Conservation (phyloP, 2,329 filamentous ascomycete species). For the Hypoxylon sp. region DNA sequence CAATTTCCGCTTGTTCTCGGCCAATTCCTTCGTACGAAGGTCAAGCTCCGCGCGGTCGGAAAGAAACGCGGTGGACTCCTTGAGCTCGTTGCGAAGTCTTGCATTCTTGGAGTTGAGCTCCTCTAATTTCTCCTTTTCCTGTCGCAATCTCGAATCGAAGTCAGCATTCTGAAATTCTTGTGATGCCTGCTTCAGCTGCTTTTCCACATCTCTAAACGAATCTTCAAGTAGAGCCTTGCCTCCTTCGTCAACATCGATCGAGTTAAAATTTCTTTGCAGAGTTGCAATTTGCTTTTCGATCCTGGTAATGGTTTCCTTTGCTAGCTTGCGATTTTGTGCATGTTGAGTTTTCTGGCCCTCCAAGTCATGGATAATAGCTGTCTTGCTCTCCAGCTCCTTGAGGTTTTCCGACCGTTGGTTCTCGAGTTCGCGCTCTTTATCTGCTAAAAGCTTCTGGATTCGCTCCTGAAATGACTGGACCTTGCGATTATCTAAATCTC, state of each 20-base stretch:
- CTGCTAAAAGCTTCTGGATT: constrained; percentile 77
- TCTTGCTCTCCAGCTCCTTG: constrained; percentile 79
- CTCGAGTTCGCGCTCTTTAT: constrained; percentile 84
- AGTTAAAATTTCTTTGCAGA: constrained; percentile 75
- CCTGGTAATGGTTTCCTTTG: constrained; percentile 76
- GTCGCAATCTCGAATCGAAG: constrained; percentile 77
- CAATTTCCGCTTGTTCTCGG: constrained; percentile 78
- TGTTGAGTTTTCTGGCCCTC: constrained; percentile 79
- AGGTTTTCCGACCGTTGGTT: constrained; percentile 78
- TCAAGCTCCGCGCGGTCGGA: constrained; percentile 87
- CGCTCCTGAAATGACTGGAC: constrained; percentile 82
- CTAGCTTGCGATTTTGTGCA: constrained; percentile 78
- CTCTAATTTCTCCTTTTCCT: constrained; percentile 73
- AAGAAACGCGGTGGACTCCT: constrained; percentile 83
- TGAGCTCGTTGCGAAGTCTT: constrained; percentile 80
- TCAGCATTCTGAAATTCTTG: constrained; percentile 71
- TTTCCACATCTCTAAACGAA: constrained; percentile 76
- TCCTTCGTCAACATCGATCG: constrained; percentile 88
- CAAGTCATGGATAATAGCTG: constrained; percentile 76
- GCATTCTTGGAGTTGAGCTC: constrained; percentile 78
- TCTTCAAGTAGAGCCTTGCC: constrained; percentile 81
- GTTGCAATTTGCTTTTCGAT: constrained; percentile 77
- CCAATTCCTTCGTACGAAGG: constrained; percentile 82
- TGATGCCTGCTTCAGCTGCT: constrained; percentile 70
- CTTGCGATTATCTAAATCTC: constrained; percentile 78